Evolutionary conservation across 1,284 basidiomycete species (phyloP).

Genomic region (Sanghuangporus sanghuang): DNA sequence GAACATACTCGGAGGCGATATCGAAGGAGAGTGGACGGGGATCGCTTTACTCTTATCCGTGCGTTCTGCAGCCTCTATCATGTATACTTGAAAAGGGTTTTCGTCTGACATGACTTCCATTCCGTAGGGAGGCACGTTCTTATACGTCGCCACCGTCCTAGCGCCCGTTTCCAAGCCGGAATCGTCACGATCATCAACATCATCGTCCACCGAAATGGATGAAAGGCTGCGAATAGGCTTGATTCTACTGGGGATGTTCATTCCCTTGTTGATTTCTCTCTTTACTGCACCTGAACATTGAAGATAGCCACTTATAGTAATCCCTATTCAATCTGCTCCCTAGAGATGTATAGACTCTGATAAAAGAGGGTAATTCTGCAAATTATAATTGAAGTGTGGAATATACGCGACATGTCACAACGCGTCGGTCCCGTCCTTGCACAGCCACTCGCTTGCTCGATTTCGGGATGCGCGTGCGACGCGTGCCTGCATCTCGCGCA

Average conservation of each 20-base stretch:
- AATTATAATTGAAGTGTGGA: no score
- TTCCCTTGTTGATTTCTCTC: constrained; percentile 51
- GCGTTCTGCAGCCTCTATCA: constrained; percentile 25
- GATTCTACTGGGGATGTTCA: constrained; percentile 65
- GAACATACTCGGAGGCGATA: constrained; percentile 45
- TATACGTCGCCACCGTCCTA: constrained; percentile 90
- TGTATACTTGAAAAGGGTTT: neutral
- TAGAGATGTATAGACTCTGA: neutral
- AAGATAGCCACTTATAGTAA: neutral
- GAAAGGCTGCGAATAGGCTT: constrained; percentile 46
- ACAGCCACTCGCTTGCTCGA: neutral
- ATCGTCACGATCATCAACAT: constrained; percentile 18
- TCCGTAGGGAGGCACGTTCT: constrained; percentile 85
- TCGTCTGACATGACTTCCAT: neutral
- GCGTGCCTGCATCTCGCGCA: neutral
- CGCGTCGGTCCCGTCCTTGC: neutral
- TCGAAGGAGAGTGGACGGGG: constrained; percentile 59
- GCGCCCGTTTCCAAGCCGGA: constrained; percentile 59
- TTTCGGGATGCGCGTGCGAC: neutral
- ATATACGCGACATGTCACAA: neutral
- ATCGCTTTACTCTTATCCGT: constrained; percentile 77
- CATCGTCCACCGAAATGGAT: constrained; percentile 32
- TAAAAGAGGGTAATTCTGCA: no score
- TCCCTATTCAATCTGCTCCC: neutral
- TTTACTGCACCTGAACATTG: constrained; percentile 46